phyloP scores from a whole-genome alignment of 2,329 filamentous ascomycete genomes.

The Alternaria burnsii region DNA sequence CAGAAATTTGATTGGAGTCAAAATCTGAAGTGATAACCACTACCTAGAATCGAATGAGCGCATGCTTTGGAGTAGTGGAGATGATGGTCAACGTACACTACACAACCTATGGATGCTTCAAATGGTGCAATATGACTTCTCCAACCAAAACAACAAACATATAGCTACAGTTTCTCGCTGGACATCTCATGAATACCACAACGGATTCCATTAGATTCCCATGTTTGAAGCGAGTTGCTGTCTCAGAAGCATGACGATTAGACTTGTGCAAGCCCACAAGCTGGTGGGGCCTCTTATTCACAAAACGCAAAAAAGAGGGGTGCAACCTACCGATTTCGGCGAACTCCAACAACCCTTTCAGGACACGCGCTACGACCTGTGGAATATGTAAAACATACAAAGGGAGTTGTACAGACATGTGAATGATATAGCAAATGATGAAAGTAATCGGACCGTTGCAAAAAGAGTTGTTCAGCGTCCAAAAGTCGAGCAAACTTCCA shows the following conservation, averaged over 20 bases:
- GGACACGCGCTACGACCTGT: neutral
- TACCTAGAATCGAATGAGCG: conserved; percentile 29
- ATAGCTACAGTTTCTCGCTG: neutral
- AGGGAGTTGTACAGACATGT: neutral
- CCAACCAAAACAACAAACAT: rapidly evolving
- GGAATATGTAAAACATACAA: neutral
- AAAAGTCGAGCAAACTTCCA: neutral
- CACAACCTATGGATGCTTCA: conserved; percentile 22
- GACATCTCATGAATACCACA: too few species aligned
- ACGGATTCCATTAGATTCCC: neutral
- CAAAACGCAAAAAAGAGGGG: conserved; percentile 10
- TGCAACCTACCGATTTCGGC: neutral
- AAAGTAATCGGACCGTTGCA: neutral
- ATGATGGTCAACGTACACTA: conserved; percentile 20
- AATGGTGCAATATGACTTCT: conserved; percentile 15
- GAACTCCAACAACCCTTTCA: neutral
- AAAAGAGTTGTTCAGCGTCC: neutral
- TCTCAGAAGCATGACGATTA: conserved; percentile 14
- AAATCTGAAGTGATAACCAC: conserved; percentile 42
- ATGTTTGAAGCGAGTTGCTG: neutral
- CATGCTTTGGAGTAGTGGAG: neutral
- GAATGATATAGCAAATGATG: too few species aligned
- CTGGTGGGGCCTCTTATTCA: conserved; percentile 10
- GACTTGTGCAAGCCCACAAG: conserved; percentile 7
- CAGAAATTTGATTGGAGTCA: conserved; percentile 28